Conservation (phyloP, 305 asterid species). For the Fraxinus nigra region DNA sequence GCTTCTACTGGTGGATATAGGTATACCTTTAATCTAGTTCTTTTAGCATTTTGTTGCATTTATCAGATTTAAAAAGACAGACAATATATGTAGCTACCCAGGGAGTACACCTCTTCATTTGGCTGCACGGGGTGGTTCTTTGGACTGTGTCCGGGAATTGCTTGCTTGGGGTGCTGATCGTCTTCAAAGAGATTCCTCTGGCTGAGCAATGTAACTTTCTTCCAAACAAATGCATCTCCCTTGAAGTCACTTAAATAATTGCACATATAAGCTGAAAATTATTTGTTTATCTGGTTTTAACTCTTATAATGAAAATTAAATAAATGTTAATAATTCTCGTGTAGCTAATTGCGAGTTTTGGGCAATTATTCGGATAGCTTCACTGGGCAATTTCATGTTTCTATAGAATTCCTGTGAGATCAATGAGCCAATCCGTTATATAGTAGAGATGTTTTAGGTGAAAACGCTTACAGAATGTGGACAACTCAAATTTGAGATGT, state of each 20-base stretch:
- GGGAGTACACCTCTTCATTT: conserved; percentile 86
- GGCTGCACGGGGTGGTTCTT: conserved; percentile 82
- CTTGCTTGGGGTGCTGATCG: conserved; percentile 91
- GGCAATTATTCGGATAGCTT: background rate
- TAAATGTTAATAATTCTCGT: background rate
- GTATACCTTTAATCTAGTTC: conserved; percentile 26
- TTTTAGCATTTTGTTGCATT: background rate
- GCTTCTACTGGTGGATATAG: conserved; percentile 71
- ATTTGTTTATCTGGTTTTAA: background rate
- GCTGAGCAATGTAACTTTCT: conserved; percentile 41
- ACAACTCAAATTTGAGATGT: background rate
- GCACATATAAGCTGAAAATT: background rate
- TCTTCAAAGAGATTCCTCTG: conserved; percentile 67
- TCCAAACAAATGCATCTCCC: background rate
- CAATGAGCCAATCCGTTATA: background rate
- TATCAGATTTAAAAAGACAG: conserved; percentile 15
- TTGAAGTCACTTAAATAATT: background rate
- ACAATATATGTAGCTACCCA: conserved; percentile 41
- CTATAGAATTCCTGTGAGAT: background rate
- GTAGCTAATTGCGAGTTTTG: background rate
- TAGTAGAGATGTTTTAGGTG: background rate
- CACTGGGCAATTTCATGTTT: background rate
- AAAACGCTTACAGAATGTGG: background rate
- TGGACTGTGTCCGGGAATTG: conserved; percentile 79
- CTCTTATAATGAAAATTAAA: background rate